A percentile compares a stretch with the other conserved stretches of the same genome.
phyloP scores from a whole-genome alignment of 208 protist species.

The Naegleria gruberi region DNA sequence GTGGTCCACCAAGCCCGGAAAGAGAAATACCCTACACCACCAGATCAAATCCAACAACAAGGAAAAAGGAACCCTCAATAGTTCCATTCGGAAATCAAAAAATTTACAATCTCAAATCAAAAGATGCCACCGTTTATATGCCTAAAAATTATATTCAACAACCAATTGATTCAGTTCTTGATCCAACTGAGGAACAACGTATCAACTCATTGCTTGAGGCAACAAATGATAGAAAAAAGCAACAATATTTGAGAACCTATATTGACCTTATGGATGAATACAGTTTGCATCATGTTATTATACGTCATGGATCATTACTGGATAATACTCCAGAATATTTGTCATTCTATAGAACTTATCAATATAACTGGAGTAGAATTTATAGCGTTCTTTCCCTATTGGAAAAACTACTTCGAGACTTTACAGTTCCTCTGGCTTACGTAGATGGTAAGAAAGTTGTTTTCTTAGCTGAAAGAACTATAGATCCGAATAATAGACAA shows the following conservation, averaged over 20 bases:
- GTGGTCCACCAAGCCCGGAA: background rate
- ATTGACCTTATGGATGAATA: conserved; percentile 77
- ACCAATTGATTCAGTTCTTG: background rate
- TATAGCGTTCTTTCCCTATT: conserved; percentile 59
- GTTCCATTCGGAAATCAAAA: background rate
- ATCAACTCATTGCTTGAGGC: background rate
- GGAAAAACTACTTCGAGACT: conserved; percentile 61
- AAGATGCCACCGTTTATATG: background rate
- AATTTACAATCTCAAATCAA: background rate
- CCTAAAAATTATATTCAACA: background rate
- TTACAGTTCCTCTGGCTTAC: conserved; percentile 70
- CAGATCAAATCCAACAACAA: background rate
- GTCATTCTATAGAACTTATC: conserved; percentile 71
- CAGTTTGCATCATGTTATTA: conserved; percentile 86
- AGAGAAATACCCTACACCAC: too few relatives aligned
- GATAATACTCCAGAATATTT: conserved; percentile 76
- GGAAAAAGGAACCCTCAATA: background rate
- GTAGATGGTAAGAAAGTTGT: conserved; percentile 74
- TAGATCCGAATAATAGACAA: background rate
- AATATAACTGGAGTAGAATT: conserved; percentile 65
- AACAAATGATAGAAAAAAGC: background rate
- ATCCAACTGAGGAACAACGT: background rate
- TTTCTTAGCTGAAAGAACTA: background rate
- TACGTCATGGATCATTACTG: conserved; percentile 70
- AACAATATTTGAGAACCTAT: conserved; percentile 71